Percentiles rank a stretch among this genome's conserved stretches.
These are phyloP conservation scores for Globisporangium solare DNA, from an alignment of 352 stramenopile species.

Conservation along the genomic window DNA sequence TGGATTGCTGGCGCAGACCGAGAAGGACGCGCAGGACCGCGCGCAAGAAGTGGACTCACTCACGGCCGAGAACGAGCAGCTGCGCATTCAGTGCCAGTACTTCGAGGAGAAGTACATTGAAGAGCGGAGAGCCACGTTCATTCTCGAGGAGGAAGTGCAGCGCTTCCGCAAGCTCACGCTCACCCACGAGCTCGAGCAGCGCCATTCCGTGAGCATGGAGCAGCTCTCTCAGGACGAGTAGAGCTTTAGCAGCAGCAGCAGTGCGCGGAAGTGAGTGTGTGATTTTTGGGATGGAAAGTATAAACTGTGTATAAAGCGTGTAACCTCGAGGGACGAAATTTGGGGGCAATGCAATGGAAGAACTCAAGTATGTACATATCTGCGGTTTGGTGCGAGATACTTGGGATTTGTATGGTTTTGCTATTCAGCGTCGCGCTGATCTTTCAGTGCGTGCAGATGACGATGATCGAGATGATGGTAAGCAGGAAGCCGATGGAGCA, in stretches of 20 bases:
- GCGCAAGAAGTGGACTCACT: constrained; percentile 69
- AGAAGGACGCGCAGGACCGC: constrained; percentile 56
- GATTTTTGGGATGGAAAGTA: neutral
- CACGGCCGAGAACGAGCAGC: constrained; percentile 73
- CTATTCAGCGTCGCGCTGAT: too few species aligned
- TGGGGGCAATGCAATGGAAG: constrained; percentile 4
- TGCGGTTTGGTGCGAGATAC: neutral
- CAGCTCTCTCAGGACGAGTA: neutral
- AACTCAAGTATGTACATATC: neutral
- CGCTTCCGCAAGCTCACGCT: constrained; percentile 47
- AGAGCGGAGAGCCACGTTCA: constrained; percentile 53
- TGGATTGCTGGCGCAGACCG: constrained; percentile 46
- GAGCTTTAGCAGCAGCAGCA: neutral
- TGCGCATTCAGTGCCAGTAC: constrained; percentile 52
- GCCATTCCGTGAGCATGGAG: constrained; percentile 16
- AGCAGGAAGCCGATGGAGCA: constrained; percentile 65
- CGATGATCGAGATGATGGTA: constrained; percentile 58
- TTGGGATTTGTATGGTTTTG: neutral
- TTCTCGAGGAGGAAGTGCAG: constrained; percentile 63
- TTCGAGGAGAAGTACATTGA: constrained; percentile 68
- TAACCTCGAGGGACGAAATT: neutral
- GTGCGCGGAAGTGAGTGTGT: constrained; percentile 2
- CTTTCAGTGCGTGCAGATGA: constrained; percentile 44
- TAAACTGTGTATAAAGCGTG: neutral
- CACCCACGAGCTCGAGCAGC: constrained; percentile 35